phyloP scores from a whole-genome alignment of 352 stramenopile genomes.

The Thraustotheca clavata region DNA sequence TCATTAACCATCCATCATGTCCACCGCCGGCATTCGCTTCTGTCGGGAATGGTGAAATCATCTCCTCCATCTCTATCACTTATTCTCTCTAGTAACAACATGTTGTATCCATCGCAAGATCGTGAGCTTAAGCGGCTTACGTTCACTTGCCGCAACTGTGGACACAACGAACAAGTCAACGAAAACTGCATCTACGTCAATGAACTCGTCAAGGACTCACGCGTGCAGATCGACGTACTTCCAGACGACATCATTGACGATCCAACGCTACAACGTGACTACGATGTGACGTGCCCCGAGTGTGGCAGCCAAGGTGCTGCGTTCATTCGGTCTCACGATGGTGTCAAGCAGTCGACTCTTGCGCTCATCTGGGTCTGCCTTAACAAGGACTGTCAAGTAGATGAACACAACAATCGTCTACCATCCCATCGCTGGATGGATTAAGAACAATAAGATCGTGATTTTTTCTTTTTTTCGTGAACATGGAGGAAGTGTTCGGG shows the following conservation, averaged over 20 bases:
- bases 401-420: constrained; percentile 76
- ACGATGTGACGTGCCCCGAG: constrained; percentile 75
- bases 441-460: constrained; percentile 28
- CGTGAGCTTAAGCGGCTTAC: constrained; percentile 74
- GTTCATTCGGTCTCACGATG: constrained; percentile 83
- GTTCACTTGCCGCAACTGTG: constrained; percentile 83
- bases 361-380: constrained; percentile 84
- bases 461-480: neutral
- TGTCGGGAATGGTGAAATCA: constrained; percentile 75
- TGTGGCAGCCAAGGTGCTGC: constrained; percentile 70
- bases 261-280: constrained; percentile 80
- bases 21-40: constrained; percentile 80
- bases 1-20: constrained; percentile 17
- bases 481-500: neutral
- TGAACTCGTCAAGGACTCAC: constrained; percentile 82
- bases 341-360: constrained; percentile 80
- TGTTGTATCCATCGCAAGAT: constrained; percentile 86
- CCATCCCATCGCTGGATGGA: constrained; percentile 84
- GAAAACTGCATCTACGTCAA: constrained; percentile 90
- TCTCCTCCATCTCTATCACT: neutral
- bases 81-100: constrained; percentile 70
- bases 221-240: constrained; percentile 78
- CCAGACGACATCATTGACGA: constrained; percentile 82
- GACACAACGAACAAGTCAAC: constrained; percentile 76
- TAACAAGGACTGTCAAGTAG: constrained; percentile 79